Percentiles rank a stretch among this genome's conserved stretches.
These are phyloP conservation scores for Trametes meyenii DNA, from an alignment of 768 basidiomycete genomes.

Conservation along the genomic window DNA sequence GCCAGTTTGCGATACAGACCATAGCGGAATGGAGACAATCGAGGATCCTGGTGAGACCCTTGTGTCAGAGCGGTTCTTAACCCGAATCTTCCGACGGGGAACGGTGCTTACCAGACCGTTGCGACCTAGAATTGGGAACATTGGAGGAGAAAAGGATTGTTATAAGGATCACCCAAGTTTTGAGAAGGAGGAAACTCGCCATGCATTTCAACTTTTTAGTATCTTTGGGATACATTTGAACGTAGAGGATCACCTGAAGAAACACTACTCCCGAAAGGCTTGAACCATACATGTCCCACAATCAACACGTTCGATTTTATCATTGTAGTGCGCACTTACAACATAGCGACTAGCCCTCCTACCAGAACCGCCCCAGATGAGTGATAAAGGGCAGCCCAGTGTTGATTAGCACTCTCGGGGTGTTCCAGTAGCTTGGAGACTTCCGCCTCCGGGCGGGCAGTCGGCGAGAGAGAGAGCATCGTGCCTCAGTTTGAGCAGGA, in stretches of 20 bases:
- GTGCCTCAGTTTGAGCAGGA: too few species aligned
- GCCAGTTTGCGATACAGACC: slow-evolving; percentile 27
- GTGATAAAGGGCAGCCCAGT: neutral
- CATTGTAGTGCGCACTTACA: slow-evolving; percentile 10
- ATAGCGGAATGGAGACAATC: slow-evolving; percentile 29
- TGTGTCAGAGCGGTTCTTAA: too few species aligned
- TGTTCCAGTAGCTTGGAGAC: neutral
- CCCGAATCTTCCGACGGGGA: neutral
- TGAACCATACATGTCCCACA: neutral
- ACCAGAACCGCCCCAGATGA: slow-evolving; percentile 12
- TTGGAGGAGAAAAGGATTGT: neutral
- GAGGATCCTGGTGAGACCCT: slow-evolving; percentile 25
- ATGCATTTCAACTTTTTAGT: neutral
- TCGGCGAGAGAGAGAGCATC: too few species aligned
- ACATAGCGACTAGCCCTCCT: slow-evolving; percentile 12
- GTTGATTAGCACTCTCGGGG: neutral
- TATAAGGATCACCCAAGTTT: neutral
- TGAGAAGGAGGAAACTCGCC: slow-evolving; percentile 1
- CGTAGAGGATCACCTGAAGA: slow-evolving; percentile 18
- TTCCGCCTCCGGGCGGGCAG: too few species aligned
- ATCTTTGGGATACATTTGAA: slow-evolving; percentile 15
- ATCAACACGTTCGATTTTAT: neutral
- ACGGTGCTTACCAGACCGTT: slow-evolving; percentile 12
- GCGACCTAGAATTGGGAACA: too few species aligned
- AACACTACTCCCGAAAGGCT: slow-evolving; percentile 23